Evolutionary conservation across 139 green algal species (phyloP), one percentile per base, ranked within the genome.

Genomic region (Haematococcus sp.): DNA sequence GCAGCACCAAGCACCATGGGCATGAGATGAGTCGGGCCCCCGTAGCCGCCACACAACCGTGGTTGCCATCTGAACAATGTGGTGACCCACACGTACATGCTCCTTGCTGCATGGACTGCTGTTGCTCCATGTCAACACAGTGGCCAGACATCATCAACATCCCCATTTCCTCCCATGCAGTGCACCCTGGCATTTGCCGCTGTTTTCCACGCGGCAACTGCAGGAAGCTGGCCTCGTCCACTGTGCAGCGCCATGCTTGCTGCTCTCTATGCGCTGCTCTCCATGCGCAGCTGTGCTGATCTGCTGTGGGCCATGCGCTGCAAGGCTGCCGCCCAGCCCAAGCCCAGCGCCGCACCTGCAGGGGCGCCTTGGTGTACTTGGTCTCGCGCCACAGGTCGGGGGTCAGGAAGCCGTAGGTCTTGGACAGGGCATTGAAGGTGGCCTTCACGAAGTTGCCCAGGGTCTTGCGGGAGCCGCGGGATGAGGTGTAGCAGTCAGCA

Each of bases 401-500:
- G 13, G 95, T 94, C 64, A 99, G 84, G 93, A 98, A 99, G 66
- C 87, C 91, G 71, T 98, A 99, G 22, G 95, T 98, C 70, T 88
- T 79, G 54, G 76, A 67, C 52, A 88, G 76, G 2, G 85, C 83
- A 64, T 79, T 72, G 63, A 86, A 84, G 32, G 88, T 88, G 46
- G 88, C 87, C 92, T 98, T 98, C 43, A 99, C 93, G 73, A 97
- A 98, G 93, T 99, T 99, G 74, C 95, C 96, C 63, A 99, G 88
- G n/a, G 96, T 99, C 80, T 96, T 97, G 76, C 92, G 97, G 71
- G 84, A 94, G 65, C 96, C 96, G 71, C 87, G 82, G 20, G 95
- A 98, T 54, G 78, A 89, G 60, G 96, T 99, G 91, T 98, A 99
- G 88, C 95, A 97, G 87, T 99, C 96, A 75, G 98, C 94, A 78